Conservation (phyloP, 1,139 yeast genomes). For the Chernovozyma sophiae-reginae region DNA sequence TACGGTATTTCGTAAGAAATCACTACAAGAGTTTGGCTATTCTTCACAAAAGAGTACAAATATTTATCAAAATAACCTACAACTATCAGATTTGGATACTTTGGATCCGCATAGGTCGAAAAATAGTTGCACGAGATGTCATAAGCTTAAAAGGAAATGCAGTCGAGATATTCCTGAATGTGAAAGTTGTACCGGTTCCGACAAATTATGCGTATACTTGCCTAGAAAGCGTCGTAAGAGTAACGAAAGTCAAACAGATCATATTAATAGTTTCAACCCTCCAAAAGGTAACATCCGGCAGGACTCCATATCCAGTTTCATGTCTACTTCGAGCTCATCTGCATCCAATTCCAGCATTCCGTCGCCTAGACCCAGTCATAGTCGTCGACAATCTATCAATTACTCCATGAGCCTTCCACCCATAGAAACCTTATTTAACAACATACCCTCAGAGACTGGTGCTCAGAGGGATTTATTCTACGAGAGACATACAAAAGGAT, state of each 20-base stretch:
- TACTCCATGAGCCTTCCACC: background rate
- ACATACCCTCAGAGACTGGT: background rate
- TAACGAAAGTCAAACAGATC: too few relatives aligned
- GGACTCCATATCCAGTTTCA: constrained; percentile 1
- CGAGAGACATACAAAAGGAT: too few relatives aligned
- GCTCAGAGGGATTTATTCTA: background rate
- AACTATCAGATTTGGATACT: constrained; percentile 13
- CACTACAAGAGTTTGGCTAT: constrained; percentile 11
- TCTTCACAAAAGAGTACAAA: constrained; percentile 8
- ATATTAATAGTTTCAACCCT: too few relatives aligned
- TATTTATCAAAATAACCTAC: constrained; percentile 18
- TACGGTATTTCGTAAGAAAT: constrained; percentile 22
- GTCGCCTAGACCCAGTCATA: background rate
- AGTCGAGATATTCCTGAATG: constrained; percentile 22
- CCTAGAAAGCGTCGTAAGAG: constrained; percentile 12
- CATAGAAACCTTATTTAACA: background rate
- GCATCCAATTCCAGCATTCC: background rate
- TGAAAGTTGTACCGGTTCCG: constrained; percentile 20
- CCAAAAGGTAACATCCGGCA: too few relatives aligned
- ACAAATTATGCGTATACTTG: constrained; percentile 19
- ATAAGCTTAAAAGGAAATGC: constrained; percentile 23
- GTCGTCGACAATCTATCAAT: background rate
- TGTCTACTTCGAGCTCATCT: background rate
- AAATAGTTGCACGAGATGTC: constrained; percentile 22
- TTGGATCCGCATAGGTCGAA: constrained; percentile 15